Evolutionary conservation across 192 early-diverging fungal genomes (phyloP), one percentile per base, ranked within the genome.

Genomic region (Radiomyces spectabilis): DNA sequence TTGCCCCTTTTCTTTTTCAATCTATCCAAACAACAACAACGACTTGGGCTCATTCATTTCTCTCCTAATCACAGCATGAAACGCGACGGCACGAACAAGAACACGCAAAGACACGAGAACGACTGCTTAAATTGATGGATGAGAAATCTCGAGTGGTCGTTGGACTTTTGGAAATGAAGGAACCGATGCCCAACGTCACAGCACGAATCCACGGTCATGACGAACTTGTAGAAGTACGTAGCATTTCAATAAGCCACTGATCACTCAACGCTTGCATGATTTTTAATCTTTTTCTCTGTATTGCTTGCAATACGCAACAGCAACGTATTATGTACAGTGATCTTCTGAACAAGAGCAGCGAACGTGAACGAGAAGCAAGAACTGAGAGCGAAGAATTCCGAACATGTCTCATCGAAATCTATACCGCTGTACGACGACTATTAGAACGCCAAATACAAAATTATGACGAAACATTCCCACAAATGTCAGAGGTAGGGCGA

Each of bases 81-180:
- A 53, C 68, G 13, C 47, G 67, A 32, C 69, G 62, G 53, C 68
- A 72, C 39, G 70, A 74, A 42, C 64, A 70, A 25, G 76, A 78
- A 16, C 53, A 68, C 44, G 55, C 63, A 29, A 66, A 70, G 19
- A 53, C 68, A 9, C 67, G 66, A 50, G 76, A 78, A 3, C 62
- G 73, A 25, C 18, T 78, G 19, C 55, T 61, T 24, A 78, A 72
- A 52, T 41, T 66, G 19, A 69, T 78, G 39, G 65, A 60, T 25
- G 40, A 59, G 4, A 45, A 58, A 3, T 42, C n/a, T n/a, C n/a
- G n/a, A n/a, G n/a, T n/a, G n/a, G n/a, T n/a, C n/a, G n/a, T n/a
- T n/a, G n/a, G n/a, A n/a, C n/a, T n/a, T n/a, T n/a, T n/a, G n/a
- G n/a, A n/a, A n/a, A 53, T 30, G 38, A 51, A 31, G 31, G 54